Percentiles rank a stretch among this genome's conserved stretches.
Conservation (phyloP, 441 rosid genomes). For the Adansonia grandidieri region DNA sequence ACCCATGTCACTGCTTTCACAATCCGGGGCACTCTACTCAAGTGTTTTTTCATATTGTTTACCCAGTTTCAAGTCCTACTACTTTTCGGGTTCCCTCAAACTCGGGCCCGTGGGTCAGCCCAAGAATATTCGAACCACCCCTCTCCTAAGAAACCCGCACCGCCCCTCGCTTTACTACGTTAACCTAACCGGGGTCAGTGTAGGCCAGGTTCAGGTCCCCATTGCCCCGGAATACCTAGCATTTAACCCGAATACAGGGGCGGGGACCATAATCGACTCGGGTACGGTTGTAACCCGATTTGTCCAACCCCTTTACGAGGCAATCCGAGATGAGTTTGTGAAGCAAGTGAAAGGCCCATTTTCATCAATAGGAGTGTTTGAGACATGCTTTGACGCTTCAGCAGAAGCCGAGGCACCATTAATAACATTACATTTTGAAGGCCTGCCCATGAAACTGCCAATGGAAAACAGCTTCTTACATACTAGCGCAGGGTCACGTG, state of each 20-base stretch:
- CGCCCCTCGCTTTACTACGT: conserved; percentile 88
- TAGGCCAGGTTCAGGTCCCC: conserved; percentile 57
- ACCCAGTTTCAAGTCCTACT: conserved; percentile 79
- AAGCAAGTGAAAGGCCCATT: conserved; percentile 64
- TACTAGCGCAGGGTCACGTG: conserved; percentile 67
- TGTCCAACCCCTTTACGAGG: conserved; percentile 55
- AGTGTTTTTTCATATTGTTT: conserved; percentile 81
- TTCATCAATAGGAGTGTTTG: conserved; percentile 79
- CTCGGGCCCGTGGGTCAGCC: conserved; percentile 80
- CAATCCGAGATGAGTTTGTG: conserved; percentile 73
- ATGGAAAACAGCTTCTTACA: conserved; percentile 84
- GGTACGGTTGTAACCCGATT: conserved; percentile 89
- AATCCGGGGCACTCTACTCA: conserved; percentile 62
- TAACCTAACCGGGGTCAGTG: conserved; percentile 74
- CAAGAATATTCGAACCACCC: conserved; percentile 58
- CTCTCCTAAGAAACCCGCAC: conserved; percentile 65
- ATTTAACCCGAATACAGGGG: conserved; percentile 67
- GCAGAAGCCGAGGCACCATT: conserved; percentile 49
- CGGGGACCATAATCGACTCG: conserved; percentile 82
- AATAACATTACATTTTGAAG: conserved; percentile 60
- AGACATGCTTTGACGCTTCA: conserved; percentile 71
- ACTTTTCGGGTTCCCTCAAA: conserved; percentile 84
- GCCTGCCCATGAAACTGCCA: conserved; percentile 65
- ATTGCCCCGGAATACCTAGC: conserved; percentile 44
- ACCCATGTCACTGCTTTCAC: conserved; percentile 68